Evolutionary conservation across 495 filamentous ascomycete species (phyloP), one percentile per base, ranked within the genome.

Genomic region (Parmelia sp.): DNA sequence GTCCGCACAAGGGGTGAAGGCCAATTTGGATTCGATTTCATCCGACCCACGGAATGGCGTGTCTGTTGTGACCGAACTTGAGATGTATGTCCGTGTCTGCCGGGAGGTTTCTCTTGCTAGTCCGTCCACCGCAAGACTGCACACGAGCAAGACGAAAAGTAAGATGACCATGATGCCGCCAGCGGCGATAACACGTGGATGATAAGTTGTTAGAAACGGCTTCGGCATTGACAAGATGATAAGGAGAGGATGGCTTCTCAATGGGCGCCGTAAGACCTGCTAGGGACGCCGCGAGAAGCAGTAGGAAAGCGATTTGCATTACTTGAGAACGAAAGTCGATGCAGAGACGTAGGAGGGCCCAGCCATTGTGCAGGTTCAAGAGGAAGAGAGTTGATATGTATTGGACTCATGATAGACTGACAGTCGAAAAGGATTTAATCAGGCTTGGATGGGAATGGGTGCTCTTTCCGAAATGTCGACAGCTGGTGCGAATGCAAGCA

Each of bases 131-230:
- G 62, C 57, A 65, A 57, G 36, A 33, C 29, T 36, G 42, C 57
- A 63, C n/a, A 49, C 49, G 62, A 61, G 58, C 45, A 64, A 64
- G 62, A 35, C 58, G 45, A 67, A 40, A 64, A 61, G 33, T 51
- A 37, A 64, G 51, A 61, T 57, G 66, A 53, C 61, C 62, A 61
- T 67, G 57, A 47, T 60, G 62, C 37, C 66, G 53, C 51, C 47
- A 42, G 39, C 57, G 44, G 19, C 55, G 65, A 64, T 57, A 42
- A 47, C 51, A 66, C 33, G 44, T 36, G 25, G 49, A 40, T 12
- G 55, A 49, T 15, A 42, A 29, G 9, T 57, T 40, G 8, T 21
- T 27, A 55, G 40, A 51, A n/a, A 33, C 23, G 19, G 11, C 55
- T 36, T 15, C 14, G 21, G 56, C 31, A 40, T n/a, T 25, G 44